Base-by-base conservation (phyloP, 2,329 filamentous ascomycete genomes). In the Ophiostoma pallidulum region DNA sequence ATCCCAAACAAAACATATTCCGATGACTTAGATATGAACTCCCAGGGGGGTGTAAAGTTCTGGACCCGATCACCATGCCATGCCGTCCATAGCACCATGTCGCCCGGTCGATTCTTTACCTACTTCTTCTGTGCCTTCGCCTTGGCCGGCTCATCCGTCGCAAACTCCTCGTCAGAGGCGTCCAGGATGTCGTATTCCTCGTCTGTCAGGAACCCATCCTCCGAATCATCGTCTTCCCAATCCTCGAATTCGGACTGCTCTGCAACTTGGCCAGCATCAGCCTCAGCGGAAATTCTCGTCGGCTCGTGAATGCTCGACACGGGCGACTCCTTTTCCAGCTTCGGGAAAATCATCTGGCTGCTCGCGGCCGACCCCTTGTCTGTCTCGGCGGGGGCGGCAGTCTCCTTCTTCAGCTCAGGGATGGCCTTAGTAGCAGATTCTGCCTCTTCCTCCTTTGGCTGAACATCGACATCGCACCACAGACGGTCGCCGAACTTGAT, bases 161-260 rank as follows among this genome's bases (percentile, higher is more conserved):
- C 64, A 56, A 77, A 84, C 63, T 97, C 91, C 64, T 94, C 86
- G 56, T 97, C 91, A 50, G 87, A 94, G 37, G 89, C 91, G 68
- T 96, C 89, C 39, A 97, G 79, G 55, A 97, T 90, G 60, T 98
- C 92, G 64, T 97, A 98, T 68, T 98, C 92, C 64, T 97, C 92
- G 54, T 98, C 92, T 0, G 92, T 97, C 72, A 94, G 69, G 73
- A 95, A 96, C 12, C 83, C 86, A 51, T 85, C 80, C 12, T 81
- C 78, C 1, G 74, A 76, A n/a, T 66, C 70, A 35, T 78, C 73
- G 32, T 71, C 70, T n/a, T 65, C 67, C 71, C 75, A 80, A 40
- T 82, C 81, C n/a, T 79, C 78, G 40, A 71, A 72, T 40, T 79
- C 73, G 51, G 65, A 57, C 49, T 62, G 51, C 49, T 68, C 59